Percentiles rank a stretch among this genome's conserved stretches.
These are phyloP conservation scores for Mortierella hygrophila DNA, from an alignment of 192 early-diverging fungal species.

Conservation along the genomic window DNA sequence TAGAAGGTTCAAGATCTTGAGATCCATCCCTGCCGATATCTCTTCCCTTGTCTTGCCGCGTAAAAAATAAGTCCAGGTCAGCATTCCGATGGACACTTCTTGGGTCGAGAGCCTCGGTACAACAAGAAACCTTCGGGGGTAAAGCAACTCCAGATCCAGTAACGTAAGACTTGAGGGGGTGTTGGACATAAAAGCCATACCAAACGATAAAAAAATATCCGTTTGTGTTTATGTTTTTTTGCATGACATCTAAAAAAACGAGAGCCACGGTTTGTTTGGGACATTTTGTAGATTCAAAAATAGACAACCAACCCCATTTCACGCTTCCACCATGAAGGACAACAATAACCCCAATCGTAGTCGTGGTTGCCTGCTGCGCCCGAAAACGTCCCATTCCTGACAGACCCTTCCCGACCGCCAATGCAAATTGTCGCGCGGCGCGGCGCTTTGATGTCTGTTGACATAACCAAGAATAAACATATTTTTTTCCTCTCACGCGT, in stretches of 20 bases:
- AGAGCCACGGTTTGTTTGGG: background rate
- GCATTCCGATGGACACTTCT: background rate
- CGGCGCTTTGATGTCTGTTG: background rate
- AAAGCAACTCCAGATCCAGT: no score
- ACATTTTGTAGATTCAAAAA: background rate
- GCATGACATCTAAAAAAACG: background rate
- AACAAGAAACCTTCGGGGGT: no score
- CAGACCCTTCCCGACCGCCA: background rate
- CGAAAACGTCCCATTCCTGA: background rate
- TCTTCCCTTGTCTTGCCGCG: background rate
- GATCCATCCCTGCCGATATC: background rate
- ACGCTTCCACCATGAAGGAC: background rate
- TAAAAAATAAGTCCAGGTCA: background rate
- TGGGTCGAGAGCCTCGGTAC: background rate
- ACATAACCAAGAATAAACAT: background rate
- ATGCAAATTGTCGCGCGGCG: background rate
- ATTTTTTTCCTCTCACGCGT: background rate
- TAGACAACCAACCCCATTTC: constrained; percentile 6
- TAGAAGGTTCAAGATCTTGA: no score
- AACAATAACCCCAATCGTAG: background rate
- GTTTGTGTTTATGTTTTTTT: background rate
- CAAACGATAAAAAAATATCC: background rate
- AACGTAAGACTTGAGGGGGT: background rate
- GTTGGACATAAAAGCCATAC: background rate
- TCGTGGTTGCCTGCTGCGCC: background rate